Evolutionary conservation across 345 rosid species (phyloP), one percentile per base, ranked within the genome.

Genomic region (Eucalyptus cloeziana): DNA sequence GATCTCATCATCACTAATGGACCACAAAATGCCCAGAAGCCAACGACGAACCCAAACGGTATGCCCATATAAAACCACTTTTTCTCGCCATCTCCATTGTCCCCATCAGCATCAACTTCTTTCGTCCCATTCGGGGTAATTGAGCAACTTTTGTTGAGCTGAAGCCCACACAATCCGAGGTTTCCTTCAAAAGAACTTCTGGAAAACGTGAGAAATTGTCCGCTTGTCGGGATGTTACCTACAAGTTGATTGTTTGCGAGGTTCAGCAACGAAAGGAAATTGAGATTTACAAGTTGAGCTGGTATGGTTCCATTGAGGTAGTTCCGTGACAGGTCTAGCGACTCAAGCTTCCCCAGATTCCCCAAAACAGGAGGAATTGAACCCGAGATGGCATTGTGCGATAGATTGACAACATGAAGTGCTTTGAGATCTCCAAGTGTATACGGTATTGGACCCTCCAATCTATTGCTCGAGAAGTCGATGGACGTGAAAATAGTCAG

Each of bases 401-500:
- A 89, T 50, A 93, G 87, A 50, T 91, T 90, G 27, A 93, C 81
- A 21, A 51, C 4, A 21, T 85, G 13, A 10, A 93, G 90, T 25
- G 88, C 89, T 24, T 49, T 86, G 45, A 94, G 86, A 10, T 6
- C 49, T 87, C 88, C 91, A 4, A 92, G 22, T 10, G 69, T 87
- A 1, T 88, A 71, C 33, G 94, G 94, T 30, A 94, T 52, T 86
- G 86, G 37, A 27, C 95, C 94, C 2, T 71, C 52, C 27, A 95
- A 89, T 8, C 7, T 12, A 87, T 95, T 93, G 4, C 2, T 13
- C 5, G 96, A 93, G 54, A 94, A 83, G 56, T 93, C 95, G 33
- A 94, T 90, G 43, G 90, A 89, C 6, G 93, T 92, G 88, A 92
- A 94, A 5, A 91, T 2, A 7, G 90, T 91, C 45, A 92, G 91